Conservation (phyloP, 441 rosid species). For the Populus hybrid region DNA sequence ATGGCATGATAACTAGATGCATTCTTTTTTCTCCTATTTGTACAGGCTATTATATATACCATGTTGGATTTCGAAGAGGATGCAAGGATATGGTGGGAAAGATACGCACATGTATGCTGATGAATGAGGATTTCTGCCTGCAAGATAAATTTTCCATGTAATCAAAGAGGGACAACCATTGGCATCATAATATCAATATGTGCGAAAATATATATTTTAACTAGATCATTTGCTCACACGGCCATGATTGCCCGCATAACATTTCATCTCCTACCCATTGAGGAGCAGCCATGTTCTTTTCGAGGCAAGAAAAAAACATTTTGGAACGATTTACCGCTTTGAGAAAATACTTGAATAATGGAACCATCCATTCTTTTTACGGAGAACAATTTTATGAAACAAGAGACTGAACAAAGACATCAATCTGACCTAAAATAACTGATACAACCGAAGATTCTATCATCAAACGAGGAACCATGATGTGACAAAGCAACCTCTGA, state of each 20-base stretch:
- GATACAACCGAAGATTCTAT: too few species aligned
- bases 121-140: slow-evolving; percentile 13
- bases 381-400: background rate
- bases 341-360: background rate
- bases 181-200: background rate
- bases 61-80: slow-evolving; percentile 14
- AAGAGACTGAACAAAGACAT: too few species aligned
- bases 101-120: slow-evolving; percentile 4
- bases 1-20: background rate
- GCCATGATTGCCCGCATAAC: background rate
- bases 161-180: background rate
- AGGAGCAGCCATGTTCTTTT: background rate
- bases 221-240: background rate
- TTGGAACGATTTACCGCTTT: background rate
- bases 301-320: background rate
- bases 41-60: slow-evolving; percentile 23
- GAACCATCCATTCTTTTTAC: background rate
- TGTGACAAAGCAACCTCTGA: too few species aligned
- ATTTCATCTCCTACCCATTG: background rate
- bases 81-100: slow-evolving; percentile 17
- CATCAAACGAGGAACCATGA: too few species aligned
- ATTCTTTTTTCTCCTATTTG: background rate
- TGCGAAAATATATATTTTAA: background rate
- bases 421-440: too few species aligned
- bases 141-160: background rate